Conservation (phyloP, 331 rosid genomes). For the Pyracantha coccinea region DNA sequence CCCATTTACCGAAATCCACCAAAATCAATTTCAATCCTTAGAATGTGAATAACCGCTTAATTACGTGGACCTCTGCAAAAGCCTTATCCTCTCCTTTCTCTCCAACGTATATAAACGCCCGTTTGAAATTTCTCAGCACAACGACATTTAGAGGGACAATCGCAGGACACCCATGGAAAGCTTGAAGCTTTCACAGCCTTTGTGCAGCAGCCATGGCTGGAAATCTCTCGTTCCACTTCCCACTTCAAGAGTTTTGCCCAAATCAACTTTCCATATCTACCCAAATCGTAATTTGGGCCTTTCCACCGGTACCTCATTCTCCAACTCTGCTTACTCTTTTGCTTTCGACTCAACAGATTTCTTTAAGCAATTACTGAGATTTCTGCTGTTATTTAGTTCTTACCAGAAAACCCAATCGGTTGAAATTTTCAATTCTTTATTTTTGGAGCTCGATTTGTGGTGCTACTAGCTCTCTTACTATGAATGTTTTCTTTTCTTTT, state of each 20-base stretch:
- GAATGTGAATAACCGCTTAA: not conserved
- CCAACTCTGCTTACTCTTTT: not conserved
- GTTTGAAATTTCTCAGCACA: conserved; percentile 3
- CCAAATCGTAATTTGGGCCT: conserved; percentile 11
- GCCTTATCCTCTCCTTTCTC: conserved; percentile 26
- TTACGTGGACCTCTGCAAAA: conserved; percentile 11
- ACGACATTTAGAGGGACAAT: no score
- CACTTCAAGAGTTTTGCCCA: conserved; percentile 14
- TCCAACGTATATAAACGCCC: conserved; percentile 23
- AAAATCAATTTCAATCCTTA: not conserved
- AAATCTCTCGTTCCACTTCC: conserved; percentile 22
- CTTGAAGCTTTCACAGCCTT: conserved; percentile 25
- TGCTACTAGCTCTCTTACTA: not conserved
- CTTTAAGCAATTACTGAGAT: not conserved
- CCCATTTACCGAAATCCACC: not conserved
- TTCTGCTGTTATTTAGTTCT: not conserved
- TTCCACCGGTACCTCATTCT: conserved; percentile 24
- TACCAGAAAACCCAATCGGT: not conserved
- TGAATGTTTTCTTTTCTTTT: no score
- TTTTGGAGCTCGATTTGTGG: not conserved
- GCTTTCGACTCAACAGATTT: not conserved
- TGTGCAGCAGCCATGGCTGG: conserved; percentile 6
- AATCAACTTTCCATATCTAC: conserved; percentile 12
- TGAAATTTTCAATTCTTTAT: not conserved
- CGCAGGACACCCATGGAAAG: conserved; percentile 28